Evolutionary conservation across 345 rosid genomes (phyloP), one percentile per base, ranked within the genome.

Genomic region (Mercurialis annua): DNA sequence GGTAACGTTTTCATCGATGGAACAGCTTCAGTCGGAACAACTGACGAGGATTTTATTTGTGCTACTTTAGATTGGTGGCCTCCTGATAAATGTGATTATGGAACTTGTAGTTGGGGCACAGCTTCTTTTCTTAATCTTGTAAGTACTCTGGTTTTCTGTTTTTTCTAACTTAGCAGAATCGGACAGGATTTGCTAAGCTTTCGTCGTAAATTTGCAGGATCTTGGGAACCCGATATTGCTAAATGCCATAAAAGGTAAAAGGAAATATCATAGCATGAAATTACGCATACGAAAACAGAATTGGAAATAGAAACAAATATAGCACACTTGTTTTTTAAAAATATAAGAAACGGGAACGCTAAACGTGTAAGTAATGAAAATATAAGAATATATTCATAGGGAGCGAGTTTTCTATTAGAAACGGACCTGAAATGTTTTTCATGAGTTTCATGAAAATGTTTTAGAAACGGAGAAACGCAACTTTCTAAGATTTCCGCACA

Each of bases 201-300:
- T 34, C 18, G 30, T 38, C 4, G 40, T 9, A 34, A 9, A 5
- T 50, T 11, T 58, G 62, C 82, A 90, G 97, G 87, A 90, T 66
- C 76, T 90, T 48, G 65, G 64, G 69, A 86, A 85, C 67, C 79
- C 67, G 42, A 79, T 85, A 58, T 33, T 90, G 56, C 66, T 78
- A 40, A 90, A 88, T 60, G 90, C 97, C 18, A 73, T 88, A 62
- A 73, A 73, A 81, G 97, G 97, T 84, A 72, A 36, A 64, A 48
- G 95, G 80, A 72, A 43, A 64, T 10, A 21, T 21, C 23, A 14
- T 29, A 57, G 15, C 30, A 42, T 21, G 6, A 16, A 27, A 23
- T 46, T 38, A 20, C 40, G 5, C 15, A 4, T n/a, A 31, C n/a
- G n/a, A n/a, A n/a, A n/a, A n/a, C n/a, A n/a, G n/a, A n/a, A n/a